Evolutionary conservation across 75 land plant genomes (phyloP), one percentile per base, ranked within the genome.

Genomic region (Sequoiadendron giganteum): DNA sequence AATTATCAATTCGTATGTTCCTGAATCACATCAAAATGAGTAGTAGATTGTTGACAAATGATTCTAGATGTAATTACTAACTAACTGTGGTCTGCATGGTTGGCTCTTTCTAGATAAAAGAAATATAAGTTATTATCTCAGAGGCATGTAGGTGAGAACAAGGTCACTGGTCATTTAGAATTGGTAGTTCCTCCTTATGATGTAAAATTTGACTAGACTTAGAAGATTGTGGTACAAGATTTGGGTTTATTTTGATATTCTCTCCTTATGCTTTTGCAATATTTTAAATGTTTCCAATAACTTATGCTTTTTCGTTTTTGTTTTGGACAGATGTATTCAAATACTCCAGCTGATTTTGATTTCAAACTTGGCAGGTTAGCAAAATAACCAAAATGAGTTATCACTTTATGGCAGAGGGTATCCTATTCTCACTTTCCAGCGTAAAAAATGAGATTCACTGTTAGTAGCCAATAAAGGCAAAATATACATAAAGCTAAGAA

Each of bases 311-410:
- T 65, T 0, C 25, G 19, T 19, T 61, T 21, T 81, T n/a, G 3
- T 82, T 82, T 45, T 82, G 52, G 52, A 36, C 90, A 96, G 97
- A 89, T 95, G 86, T 96, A 96, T 89, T 96, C 96, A 56, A 96
- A 96, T 79, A 96, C 98, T 45, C 98, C 98, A 38, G 91, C 97
- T 70, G 98, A 96, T 88, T 96, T 96, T 89, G 98, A 96, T 91
- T 96, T 96, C 93, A 96, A 96, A 88, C 93, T 96, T 75, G 90
- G 91, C 88, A 96, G 95, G 98, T 96, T 32, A 87, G 87, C 19
- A 86, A 28, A 36, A 47, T 32, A n/a, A 21, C 47, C 25, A 43
- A 85, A 87, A 87, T 39, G 45, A 47, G 30, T 25, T 86, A 73
- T 55, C 84, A 45, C 48, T 45, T 19, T 10, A 82, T 82, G 84